These are phyloP conservation scores for Arabidopsis lyrata DNA, from an alignment of 441 rosid species.

Conservation along the genomic window DNA sequence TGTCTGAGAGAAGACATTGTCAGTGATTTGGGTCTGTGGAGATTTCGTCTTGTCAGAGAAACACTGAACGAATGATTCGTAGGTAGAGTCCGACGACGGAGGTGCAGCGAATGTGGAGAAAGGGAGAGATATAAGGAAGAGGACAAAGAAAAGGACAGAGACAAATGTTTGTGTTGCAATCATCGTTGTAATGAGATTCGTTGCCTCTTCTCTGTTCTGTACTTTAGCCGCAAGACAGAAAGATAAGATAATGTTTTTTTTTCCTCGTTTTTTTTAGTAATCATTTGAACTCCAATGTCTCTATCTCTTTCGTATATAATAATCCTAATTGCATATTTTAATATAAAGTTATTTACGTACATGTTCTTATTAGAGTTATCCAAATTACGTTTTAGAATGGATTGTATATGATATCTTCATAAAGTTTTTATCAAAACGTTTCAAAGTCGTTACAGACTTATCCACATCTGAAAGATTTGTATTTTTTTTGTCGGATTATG, in stretches of 20 bases:
- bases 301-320: background rate
- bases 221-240: slow-evolving; percentile 19
- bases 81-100: slow-evolving; percentile 41
- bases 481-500: too few species aligned
- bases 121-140: slow-evolving; percentile 21
- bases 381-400: background rate
- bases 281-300: background rate
- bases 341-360: background rate
- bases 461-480: too few species aligned
- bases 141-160: too few species aligned
- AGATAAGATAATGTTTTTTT: background rate
- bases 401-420: too few species aligned
- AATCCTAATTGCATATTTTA: background rate
- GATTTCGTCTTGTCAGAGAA: slow-evolving; percentile 38
- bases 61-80: slow-evolving; percentile 48
- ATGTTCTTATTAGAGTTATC: background rate
- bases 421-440: too few species aligned
- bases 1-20: slow-evolving; percentile 33
- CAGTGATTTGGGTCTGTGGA: slow-evolving; percentile 29
- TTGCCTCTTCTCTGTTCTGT: slow-evolving; percentile 2
- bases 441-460: too few species aligned
- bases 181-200: slow-evolving; percentile 18
- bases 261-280: background rate
- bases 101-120: slow-evolving; percentile 22
- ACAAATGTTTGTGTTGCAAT: slow-evolving; percentile 7